Conservation (phyloP, 768 basidiomycete species). For the Boletus eberwhitei region DNA sequence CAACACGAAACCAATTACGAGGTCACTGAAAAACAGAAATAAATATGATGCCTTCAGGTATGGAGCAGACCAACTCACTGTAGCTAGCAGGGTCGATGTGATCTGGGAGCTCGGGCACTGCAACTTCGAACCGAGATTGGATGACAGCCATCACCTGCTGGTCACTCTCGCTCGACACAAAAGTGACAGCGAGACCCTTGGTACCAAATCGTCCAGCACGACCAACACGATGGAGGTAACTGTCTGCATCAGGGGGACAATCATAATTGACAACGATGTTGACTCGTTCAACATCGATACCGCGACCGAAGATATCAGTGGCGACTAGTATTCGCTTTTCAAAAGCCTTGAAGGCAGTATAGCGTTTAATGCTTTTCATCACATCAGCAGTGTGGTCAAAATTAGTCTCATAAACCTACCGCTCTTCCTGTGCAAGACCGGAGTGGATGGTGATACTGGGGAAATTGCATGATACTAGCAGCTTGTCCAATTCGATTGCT, state of each 20-base stretch:
- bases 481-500: slow-evolving; percentile 93
- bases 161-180: slow-evolving; percentile 89
- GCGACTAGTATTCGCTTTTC: slow-evolving; percentile 99
- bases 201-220: slow-evolving; percentile 99
- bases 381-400: slow-evolving; percentile 3
- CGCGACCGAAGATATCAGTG: slow-evolving; percentile 98
- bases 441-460: slow-evolving; percentile 98
- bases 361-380: slow-evolving; percentile 74
- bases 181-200: slow-evolving; percentile 97
- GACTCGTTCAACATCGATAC: slow-evolving; percentile 99
- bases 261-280: slow-evolving; percentile 99
- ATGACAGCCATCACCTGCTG: slow-evolving; percentile 93
- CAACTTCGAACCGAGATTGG: slow-evolving; percentile 96
- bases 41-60: not conserved
- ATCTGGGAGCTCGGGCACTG: slow-evolving; percentile 91
- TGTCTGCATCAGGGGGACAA: slow-evolving; percentile 94
- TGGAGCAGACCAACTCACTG: slow-evolving; percentile 54
- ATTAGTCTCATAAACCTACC: slow-evolving; percentile 50
- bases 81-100: slow-evolving; percentile 93
- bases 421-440: slow-evolving; percentile 90
- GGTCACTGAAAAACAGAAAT: slow-evolving; percentile 33
- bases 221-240: slow-evolving; percentile 97
- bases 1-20: slow-evolving; percentile 36
- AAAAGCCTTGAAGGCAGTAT: slow-evolving; percentile 98
- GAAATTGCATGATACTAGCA: slow-evolving; percentile 96